Conservation (phyloP, 2,329 filamentous ascomycete genomes). For the Xylaria sp. region DNA sequence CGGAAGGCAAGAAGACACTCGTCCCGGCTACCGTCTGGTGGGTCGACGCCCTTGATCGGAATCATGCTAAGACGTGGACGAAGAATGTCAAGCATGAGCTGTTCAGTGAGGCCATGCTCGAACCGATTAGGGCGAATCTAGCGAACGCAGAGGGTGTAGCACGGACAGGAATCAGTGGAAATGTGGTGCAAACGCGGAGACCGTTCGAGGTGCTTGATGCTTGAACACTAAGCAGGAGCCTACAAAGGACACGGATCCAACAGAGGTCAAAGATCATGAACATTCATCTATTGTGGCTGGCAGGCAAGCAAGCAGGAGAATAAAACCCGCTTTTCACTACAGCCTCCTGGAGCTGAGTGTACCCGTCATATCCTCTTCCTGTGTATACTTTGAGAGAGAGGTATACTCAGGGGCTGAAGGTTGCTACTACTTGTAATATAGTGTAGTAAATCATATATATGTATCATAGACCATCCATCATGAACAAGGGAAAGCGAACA, state of each 20-base stretch:
- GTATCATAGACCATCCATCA: constrained; percentile 32
- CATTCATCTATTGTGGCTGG: constrained; percentile 13
- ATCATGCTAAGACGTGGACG: constrained; percentile 62
- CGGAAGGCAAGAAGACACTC: constrained; percentile 41
- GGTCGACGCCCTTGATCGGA: constrained; percentile 60
- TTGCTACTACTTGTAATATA: constrained; percentile 43
- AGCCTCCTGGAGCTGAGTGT: constrained; percentile 31
- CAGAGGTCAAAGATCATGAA: constrained; percentile 23
- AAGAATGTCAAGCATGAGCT: constrained; percentile 64
- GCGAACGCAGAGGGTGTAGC: constrained; percentile 9
- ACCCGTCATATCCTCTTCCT: constrained; percentile 20
- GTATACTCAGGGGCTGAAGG: background rate
- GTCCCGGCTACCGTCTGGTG: constrained; percentile 62
- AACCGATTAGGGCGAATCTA: constrained; percentile 11
- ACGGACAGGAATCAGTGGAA: constrained; percentile 2
- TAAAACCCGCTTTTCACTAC: constrained; percentile 19
- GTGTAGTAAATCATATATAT: constrained; percentile 41
- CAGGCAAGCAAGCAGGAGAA: constrained; percentile 11
- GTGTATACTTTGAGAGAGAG: constrained; percentile 32
- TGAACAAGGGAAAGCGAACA: constrained; percentile 9
- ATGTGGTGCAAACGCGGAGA: background rate
- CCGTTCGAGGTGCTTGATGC: background rate
- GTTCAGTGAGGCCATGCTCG: constrained; percentile 49
- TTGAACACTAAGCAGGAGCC: constrained; percentile 31
- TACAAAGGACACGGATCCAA: constrained; percentile 21